Evolutionary conservation across 805 yeast species (phyloP).

Genomic region (Wickerhamiella hasegawae): DNA sequence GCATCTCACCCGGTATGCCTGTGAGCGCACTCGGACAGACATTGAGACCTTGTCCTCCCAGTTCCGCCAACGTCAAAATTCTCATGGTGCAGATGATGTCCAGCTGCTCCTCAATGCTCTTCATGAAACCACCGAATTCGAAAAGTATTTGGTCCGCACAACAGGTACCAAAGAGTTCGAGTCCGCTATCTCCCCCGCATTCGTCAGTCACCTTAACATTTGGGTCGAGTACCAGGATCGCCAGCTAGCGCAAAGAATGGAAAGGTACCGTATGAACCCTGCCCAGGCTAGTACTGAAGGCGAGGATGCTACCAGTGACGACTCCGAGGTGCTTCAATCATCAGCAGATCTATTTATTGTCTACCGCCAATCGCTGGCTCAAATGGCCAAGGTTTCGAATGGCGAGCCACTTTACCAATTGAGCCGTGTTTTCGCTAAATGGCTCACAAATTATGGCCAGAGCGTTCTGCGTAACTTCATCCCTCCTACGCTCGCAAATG

Average conservation of each 20-base stretch:
- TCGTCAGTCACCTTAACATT: conserved; percentile 68
- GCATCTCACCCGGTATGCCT: conserved; percentile 44
- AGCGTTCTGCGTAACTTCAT: conserved; percentile 34
- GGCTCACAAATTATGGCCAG: conserved; percentile 43
- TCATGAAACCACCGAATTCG: conserved; percentile 72
- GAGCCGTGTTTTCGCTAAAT: conserved; percentile 44
- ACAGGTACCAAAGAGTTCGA: conserved; percentile 23
- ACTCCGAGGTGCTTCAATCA: conserved; percentile 49
- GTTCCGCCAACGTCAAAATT: background rate
- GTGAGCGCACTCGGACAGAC: conserved; percentile 54
- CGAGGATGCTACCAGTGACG: conserved; percentile 16
- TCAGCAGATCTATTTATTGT: conserved; percentile 74
- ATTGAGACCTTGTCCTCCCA: conserved; percentile 21
- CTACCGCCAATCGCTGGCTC: conserved; percentile 58
- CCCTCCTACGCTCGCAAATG: conserved; percentile 20
- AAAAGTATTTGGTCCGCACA: conserved; percentile 35
- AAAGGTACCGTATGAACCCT: conserved; percentile 29
- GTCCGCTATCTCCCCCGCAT: conserved; percentile 41
- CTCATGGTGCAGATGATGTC: conserved; percentile 29
- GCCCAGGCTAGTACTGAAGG: conserved; percentile 20
- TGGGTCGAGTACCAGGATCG: conserved; percentile 83
- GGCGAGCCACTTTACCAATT: conserved; percentile 31
- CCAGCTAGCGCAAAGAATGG: conserved; percentile 33
- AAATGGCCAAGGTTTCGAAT: conserved; percentile 42
- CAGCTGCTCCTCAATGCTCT: conserved; percentile 52